Conservation (phyloP, 2,329 filamentous ascomycete species). For the Sarocladiaceae sp. region DNA sequence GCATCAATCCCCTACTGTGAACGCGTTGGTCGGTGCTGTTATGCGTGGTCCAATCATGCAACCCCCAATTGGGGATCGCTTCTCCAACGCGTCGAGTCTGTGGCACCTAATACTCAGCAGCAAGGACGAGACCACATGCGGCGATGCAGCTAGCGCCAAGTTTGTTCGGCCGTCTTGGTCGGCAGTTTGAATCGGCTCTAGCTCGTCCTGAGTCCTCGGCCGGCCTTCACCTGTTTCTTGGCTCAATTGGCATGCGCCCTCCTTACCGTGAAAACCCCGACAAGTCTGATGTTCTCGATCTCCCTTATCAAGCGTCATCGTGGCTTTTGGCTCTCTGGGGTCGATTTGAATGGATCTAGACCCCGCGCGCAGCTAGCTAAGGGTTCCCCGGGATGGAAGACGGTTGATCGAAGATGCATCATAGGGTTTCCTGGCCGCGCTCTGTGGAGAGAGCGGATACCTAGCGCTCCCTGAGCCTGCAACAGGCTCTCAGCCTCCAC, state of each 20-base stretch:
- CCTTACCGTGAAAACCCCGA: background rate
- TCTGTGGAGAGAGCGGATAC: background rate
- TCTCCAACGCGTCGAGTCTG: background rate
- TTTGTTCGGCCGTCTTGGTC: background rate
- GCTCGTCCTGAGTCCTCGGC: background rate
- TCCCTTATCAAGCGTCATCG: background rate
- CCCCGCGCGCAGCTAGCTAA: background rate
- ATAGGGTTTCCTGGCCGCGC: background rate
- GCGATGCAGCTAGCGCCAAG: background rate
- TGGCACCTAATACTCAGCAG: background rate
- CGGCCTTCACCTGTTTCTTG: background rate
- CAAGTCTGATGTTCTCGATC: background rate
- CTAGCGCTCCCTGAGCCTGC: no score
- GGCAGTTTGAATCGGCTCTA: constrained; percentile 10
- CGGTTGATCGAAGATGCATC: constrained; percentile 1
- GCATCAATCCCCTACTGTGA: background rate
- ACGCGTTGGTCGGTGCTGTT: background rate
- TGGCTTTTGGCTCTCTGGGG: background rate
- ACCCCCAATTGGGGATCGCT: background rate
- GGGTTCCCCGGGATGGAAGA: constrained; percentile 8
- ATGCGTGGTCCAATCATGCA: background rate
- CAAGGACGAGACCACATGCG: background rate
- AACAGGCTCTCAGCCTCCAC: no score
- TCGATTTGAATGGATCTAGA: background rate
- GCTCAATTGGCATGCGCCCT: background rate